A percentile compares a stretch with the other conserved stretches of the same genome.
Evolutionary conservation across 306 rosid genomes (phyloP).

Genomic region (Prunus mongolica): DNA sequence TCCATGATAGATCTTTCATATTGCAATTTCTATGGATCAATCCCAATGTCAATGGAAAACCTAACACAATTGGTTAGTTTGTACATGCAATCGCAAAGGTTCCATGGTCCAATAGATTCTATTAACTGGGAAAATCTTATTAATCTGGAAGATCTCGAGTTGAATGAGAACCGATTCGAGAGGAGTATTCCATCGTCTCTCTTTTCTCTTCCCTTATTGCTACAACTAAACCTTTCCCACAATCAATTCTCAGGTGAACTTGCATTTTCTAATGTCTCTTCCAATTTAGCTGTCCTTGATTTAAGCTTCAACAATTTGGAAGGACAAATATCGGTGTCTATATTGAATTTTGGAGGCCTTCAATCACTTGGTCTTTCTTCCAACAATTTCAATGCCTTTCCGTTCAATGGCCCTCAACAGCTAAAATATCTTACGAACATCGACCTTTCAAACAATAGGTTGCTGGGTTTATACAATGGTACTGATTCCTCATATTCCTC

Average conservation of each 20-base stretch:
- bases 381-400: background rate
- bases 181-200: background rate
- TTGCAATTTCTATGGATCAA: slow-evolving; percentile 13
- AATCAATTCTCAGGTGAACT: slow-evolving; percentile 6
- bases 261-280: slow-evolving; percentile 1
- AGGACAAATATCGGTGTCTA: slow-evolving; percentile 27
- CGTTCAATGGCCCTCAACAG: background rate
- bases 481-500: background rate
- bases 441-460: background rate
- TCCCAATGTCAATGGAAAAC: too few species aligned
- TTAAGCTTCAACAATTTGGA: slow-evolving; percentile 38
- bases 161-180: too few species aligned
- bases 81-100: too few species aligned
- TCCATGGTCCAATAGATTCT: too few species aligned
- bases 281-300: slow-evolving; percentile 21
- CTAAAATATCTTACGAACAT: background rate
- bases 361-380: background rate
- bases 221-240: background rate
- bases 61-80: too few species aligned
- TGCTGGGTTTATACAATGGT: background rate
- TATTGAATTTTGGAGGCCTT: slow-evolving; percentile 18
- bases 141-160: too few species aligned
- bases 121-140: too few species aligned
- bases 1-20: background rate
- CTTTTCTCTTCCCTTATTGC: slow-evolving; percentile 10